Evolutionary conservation across 2,329 filamentous ascomycete species (phyloP), one percentile per base, ranked within the genome.

Genomic region (Colletotrichum cuscutae): DNA sequence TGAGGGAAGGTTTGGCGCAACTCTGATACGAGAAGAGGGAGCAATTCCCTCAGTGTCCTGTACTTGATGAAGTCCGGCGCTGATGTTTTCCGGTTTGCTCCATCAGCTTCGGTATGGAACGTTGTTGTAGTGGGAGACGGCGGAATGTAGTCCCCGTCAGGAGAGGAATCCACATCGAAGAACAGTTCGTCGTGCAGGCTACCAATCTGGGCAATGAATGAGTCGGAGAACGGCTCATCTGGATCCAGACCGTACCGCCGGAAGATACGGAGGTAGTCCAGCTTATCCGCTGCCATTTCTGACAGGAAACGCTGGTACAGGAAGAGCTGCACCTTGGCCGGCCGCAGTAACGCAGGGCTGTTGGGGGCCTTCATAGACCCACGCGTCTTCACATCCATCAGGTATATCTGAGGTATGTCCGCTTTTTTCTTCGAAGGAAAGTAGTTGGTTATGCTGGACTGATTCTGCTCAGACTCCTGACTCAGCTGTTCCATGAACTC

Each of bases 351-450:
- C 0, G 91, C 89, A 1, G 90, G 85, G 26, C 90, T 89, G 1
- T 89, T 86, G 1, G 95, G 94, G 2, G 94, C 79, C 3, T 87
- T 88, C n/a, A 83, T 85, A 4, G 88, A 90, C 1, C 87, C 88
- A 22, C 95, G 89, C 0, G 96, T 98, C 82, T 99, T 99, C 75
- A 98, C 90, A 77, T 99, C 97, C 0, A 91, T 92, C 61, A 99
- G 85, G 80, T 97, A 98, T n/a, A 89, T 79, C 72, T 83, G 84
- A 28, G 78, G 80, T 8, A 42, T 67, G 19, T 71, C 76, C 30
- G 15, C 42, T 53, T 28, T 28, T n/a, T 74, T 75, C 49, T 76
- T 73, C 1, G 77, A 75, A 4, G 80, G 77, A 65, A 87, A 84
- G 74, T 83, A 88, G 58, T 84, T 80, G 0, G 80, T 82, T 24